Conservation (phyloP, 768 basidiomycete species). For the Russula foetens region DNA sequence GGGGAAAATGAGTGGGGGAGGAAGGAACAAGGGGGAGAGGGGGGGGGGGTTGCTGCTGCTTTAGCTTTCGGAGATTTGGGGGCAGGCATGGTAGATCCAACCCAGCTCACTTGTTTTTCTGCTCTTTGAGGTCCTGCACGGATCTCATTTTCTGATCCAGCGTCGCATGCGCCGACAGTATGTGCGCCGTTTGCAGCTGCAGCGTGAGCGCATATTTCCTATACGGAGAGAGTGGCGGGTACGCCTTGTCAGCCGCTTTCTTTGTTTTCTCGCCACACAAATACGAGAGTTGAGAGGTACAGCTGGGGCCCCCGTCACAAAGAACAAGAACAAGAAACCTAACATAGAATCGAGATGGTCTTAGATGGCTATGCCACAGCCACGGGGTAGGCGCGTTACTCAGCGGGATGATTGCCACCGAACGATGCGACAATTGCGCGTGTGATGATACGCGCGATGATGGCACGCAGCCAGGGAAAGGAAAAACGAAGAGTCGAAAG, state of each 20-base stretch:
- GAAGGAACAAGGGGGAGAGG: not conserved
- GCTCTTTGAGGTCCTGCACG: slow-evolving; percentile 74
- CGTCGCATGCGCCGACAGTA: slow-evolving; percentile 73
- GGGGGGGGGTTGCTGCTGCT: not conserved
- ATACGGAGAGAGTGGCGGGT: not conserved
- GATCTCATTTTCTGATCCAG: slow-evolving; percentile 71
- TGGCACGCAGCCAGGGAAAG: no score
- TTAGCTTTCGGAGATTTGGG: not conserved
- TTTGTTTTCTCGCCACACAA: not conserved
- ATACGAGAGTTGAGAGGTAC: not conserved
- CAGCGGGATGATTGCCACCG: not conserved
- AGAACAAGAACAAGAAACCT: no score
- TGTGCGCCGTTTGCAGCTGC: slow-evolving; percentile 82
- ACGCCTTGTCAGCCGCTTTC: not conserved
- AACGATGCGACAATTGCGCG: no score
- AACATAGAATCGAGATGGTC: no score
- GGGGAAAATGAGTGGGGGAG: no score
- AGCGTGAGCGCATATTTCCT: slow-evolving; percentile 81
- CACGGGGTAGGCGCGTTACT: no score
- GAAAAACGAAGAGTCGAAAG: no score
- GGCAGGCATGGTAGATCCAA: not conserved
- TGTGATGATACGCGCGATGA: no score
- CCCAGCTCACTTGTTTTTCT: slow-evolving; percentile 67
- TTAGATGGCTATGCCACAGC: no score
- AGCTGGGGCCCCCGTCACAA: no score